Evolutionary conservation across 2,329 filamentous ascomycete genomes (phyloP).

Genomic region (Aureobasidium lini): DNA sequence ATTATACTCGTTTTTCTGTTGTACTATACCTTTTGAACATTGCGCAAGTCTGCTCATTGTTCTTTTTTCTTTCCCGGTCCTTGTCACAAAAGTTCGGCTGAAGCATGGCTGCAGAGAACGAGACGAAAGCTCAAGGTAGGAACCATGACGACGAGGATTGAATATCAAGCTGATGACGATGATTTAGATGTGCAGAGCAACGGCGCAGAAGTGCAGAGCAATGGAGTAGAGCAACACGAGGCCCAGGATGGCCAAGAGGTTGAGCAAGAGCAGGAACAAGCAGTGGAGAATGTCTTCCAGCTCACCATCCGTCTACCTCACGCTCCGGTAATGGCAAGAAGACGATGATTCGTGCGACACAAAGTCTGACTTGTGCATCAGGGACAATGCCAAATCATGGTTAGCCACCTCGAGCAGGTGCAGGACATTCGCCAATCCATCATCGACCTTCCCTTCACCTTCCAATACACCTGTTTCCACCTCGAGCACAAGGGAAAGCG

Average conservation of each 20-base stretch:
- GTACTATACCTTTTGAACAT: slow-evolving; percentile 1
- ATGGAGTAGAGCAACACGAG: slow-evolving; percentile 3
- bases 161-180: background rate
- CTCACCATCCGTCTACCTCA: slow-evolving; percentile 78
- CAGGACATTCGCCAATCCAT: slow-evolving; percentile 96
- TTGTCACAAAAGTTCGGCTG: background rate
- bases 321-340: slow-evolving; percentile 42
- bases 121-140: slow-evolving; percentile 12
- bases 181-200: slow-evolving; percentile 9
- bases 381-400: slow-evolving; percentile 16
- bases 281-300: slow-evolving; percentile 47
- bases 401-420: slow-evolving; percentile 72
- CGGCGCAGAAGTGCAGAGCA: slow-evolving; percentile 5
- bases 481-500: slow-evolving; percentile 81
- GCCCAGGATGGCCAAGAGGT: background rate
- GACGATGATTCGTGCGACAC: slow-evolving; percentile 70
- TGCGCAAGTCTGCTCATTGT: background rate
- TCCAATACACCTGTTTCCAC: slow-evolving; percentile 98
- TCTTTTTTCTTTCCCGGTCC: background rate
- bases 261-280: slow-evolving; percentile 8
- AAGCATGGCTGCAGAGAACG: slow-evolving; percentile 14
- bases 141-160: background rate
- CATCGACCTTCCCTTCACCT: slow-evolving; percentile 84
- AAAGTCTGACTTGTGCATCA: background rate
- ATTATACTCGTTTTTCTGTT: slow-evolving; percentile 10